phyloP scores from a whole-genome alignment of 176 grass and related monocot genomes.

The Chloris gayana region DNA sequence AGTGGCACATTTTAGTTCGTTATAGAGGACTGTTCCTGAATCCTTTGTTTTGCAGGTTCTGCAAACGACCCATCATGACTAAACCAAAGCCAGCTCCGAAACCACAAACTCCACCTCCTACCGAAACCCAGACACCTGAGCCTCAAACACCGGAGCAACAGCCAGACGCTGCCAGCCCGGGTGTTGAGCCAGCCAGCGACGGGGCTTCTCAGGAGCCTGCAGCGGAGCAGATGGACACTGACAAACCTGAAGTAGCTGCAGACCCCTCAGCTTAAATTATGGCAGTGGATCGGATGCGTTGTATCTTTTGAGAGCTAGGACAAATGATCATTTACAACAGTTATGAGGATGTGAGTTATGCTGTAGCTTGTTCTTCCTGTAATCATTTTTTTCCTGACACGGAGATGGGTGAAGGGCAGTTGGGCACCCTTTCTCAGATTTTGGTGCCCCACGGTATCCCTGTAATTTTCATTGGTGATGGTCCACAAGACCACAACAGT shows the following conservation, averaged over 20 bases:
- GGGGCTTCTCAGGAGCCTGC: slow-evolving; percentile 42
- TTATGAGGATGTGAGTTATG: slow-evolving; percentile 6
- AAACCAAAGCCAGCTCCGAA: slow-evolving; percentile 73
- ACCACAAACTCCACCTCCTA: slow-evolving; percentile 54
- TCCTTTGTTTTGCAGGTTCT: slow-evolving; percentile 59
- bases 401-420: neutral
- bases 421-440: slow-evolving; percentile 21
- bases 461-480: slow-evolving; percentile 27
- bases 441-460: slow-evolving; percentile 3
- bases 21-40: slow-evolving; percentile 6
- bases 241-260: slow-evolving; percentile 40
- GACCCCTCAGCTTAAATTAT: slow-evolving; percentile 39
- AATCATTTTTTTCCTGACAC: neutral
- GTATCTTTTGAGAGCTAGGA: neutral
- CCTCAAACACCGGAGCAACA: slow-evolving; percentile 47
- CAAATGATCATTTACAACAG: too few species aligned
- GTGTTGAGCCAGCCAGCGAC: neutral
- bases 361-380: neutral
- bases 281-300: neutral
- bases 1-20: neutral
- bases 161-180: neutral
- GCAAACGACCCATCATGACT: slow-evolving; percentile 93
- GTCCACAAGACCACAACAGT: neutral
- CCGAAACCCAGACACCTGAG: slow-evolving; percentile 37
- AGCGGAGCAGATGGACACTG: slow-evolving; percentile 63